Evolutionary conservation across 2,329 filamentous ascomycete genomes (phyloP).

Genomic region (Pseudocercospora musae): DNA sequence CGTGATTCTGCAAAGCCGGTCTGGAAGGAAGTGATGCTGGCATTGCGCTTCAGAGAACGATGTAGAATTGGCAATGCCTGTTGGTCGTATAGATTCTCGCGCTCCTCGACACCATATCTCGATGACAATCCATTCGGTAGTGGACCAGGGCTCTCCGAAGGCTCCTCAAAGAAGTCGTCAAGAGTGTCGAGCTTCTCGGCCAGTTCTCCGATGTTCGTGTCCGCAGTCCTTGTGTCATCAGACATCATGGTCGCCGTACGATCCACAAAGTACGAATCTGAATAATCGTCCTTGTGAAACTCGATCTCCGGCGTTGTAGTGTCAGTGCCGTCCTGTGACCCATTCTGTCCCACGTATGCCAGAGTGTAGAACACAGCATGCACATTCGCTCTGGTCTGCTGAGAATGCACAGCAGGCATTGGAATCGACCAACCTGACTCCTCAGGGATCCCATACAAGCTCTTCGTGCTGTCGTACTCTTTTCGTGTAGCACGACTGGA

Average conservation of each 20-base stretch:
- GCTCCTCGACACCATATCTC: slow-evolving; percentile 45
- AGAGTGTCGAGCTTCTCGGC: slow-evolving; percentile 59
- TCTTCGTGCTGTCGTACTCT: slow-evolving; percentile 91
- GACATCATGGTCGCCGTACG: slow-evolving; percentile 91
- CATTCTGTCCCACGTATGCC: slow-evolving; percentile 37
- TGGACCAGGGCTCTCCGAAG: slow-evolving; percentile 15
- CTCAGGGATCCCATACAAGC: slow-evolving; percentile 93
- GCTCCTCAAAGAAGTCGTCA: slow-evolving; percentile 54
- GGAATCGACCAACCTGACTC: slow-evolving; percentile 95
- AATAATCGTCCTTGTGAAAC: slow-evolving; percentile 86
- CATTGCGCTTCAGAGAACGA: slow-evolving; percentile 70
- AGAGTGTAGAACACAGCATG: slow-evolving; percentile 89
- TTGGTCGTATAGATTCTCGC: slow-evolving; percentile 84
- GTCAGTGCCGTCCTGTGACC: slow-evolving; percentile 48
- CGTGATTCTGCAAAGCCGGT: slow-evolving; percentile 77
- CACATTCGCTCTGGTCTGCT: slow-evolving; percentile 82
- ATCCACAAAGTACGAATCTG: slow-evolving; percentile 68
- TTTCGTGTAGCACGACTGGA: slow-evolving; percentile 78
- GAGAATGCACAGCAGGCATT: slow-evolving; percentile 83
- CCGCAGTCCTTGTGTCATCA: slow-evolving; percentile 65
- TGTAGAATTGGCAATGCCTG: slow-evolving; percentile 87
- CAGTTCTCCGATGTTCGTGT: slow-evolving; percentile 76
- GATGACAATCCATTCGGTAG: slow-evolving; percentile 13
- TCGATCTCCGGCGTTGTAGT: slow-evolving; percentile 80
- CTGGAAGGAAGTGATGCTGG: slow-evolving; percentile 73